Evolutionary conservation across 2,329 filamentous ascomycete genomes (phyloP).

Genomic region (Xylaria sp.): DNA sequence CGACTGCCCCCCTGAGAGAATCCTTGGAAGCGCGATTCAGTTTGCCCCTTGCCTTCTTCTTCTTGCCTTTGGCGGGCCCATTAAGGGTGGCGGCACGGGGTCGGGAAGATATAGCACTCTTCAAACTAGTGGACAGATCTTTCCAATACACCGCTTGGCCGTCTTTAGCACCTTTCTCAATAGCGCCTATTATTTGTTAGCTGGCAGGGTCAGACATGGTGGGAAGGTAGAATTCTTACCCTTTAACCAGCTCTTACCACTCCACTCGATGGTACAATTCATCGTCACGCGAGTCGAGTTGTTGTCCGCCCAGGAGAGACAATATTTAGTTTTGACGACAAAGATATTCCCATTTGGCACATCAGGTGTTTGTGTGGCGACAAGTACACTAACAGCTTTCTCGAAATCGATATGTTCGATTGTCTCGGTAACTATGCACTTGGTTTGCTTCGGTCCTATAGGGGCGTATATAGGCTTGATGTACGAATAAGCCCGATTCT

Average conservation of each 20-base stretch:
- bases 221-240: constrained; percentile 63
- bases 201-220: background rate
- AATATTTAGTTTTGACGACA: constrained; percentile 91
- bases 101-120: constrained; percentile 76
- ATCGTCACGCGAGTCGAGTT: constrained; percentile 87
- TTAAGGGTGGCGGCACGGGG: constrained; percentile 62
- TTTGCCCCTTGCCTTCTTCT: constrained; percentile 67
- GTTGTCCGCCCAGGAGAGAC: constrained; percentile 89
- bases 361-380: constrained; percentile 90
- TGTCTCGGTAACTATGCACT: constrained; percentile 87
- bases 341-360: constrained; percentile 96
- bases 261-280: constrained; percentile 94
- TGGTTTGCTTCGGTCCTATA: constrained; percentile 93
- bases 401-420: constrained; percentile 89
- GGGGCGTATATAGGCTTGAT: constrained; percentile 88
- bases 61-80: constrained; percentile 67
- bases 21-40: constrained; percentile 58
- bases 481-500: constrained; percentile 80
- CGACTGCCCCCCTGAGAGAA: constrained; percentile 52
- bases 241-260: constrained; percentile 97
- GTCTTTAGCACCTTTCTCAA: constrained; percentile 94
- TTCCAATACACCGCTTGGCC: constrained; percentile 87
- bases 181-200: constrained; percentile 74
- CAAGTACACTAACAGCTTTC: constrained; percentile 83
- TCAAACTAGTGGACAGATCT: constrained; percentile 80